These are phyloP conservation scores for Cladosporium austrohemisphaericum DNA, from an alignment of 2,329 filamentous ascomycete genomes.

Conservation along the genomic window DNA sequence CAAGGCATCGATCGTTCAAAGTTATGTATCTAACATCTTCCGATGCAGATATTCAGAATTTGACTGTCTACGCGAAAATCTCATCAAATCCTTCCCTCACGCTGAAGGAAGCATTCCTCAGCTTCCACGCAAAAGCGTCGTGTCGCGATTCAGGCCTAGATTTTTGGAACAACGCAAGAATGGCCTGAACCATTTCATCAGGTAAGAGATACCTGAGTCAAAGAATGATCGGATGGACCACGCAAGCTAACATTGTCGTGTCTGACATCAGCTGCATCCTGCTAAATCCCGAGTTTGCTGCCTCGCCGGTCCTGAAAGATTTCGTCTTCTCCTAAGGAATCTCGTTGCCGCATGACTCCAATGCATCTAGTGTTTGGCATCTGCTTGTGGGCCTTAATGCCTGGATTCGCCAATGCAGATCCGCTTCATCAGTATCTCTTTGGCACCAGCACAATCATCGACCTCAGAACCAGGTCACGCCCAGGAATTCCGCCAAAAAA, in stretches of 20 bases:
- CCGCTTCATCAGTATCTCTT: too few species aligned
- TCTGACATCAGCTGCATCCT: conserved; percentile 68
- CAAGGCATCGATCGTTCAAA: too few species aligned
- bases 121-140: conserved; percentile 84
- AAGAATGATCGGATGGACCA: neutral
- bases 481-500: too few species aligned
- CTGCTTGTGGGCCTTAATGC: too few species aligned
- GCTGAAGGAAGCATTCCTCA: conserved; percentile 82
- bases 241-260: conserved; percentile 12
- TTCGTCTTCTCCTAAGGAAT: conserved; percentile 69
- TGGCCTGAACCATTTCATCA: conserved; percentile 87
- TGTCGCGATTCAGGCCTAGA: conserved; percentile 72
- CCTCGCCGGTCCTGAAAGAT: conserved; percentile 84
- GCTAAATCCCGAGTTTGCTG: conserved; percentile 88
- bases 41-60: conserved; percentile 79
- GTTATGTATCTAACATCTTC: neutral
- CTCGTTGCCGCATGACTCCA: too few species aligned
- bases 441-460: too few species aligned
- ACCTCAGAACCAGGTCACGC: too few species aligned
- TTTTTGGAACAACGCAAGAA: conserved; percentile 82
- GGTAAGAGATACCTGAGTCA: conserved; percentile 70
- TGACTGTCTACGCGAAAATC: conserved; percentile 69
- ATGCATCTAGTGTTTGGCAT: too few species aligned
- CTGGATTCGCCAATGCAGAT: too few species aligned
- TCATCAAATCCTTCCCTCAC: conserved; percentile 77